Evolutionary conservation across 1,139 yeast species (phyloP), one percentile per base, ranked within the genome.

Genomic region (Scheffersomyces titani): DNA sequence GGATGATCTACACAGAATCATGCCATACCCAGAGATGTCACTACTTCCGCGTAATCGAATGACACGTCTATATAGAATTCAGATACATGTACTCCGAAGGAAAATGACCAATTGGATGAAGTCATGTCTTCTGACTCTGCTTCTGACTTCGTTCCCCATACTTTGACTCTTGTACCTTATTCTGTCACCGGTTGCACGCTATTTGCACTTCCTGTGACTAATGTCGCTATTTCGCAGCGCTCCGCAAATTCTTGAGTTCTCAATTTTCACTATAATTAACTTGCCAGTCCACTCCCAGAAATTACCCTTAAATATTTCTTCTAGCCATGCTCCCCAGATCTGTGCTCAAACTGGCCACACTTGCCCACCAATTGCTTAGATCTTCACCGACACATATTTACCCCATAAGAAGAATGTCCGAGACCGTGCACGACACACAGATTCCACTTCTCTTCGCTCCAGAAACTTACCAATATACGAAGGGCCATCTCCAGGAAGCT

Each of bases 401-500:
- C 4, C 40, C 40, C 7, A 5, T 30, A 30, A 30, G 40, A 30
- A 30, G 13, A 2, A 46, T 51, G 53, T 7, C 49, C 2, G 47
- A 51, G 30, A 51, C 9, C 57, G 24, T 46, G 49, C 49, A 46
- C 22, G 49, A 46, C 5, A 51, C 50, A 2, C 49, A 44, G 16
- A 19, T 57, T 54, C 76, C 77, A 40, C 68, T 77, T 51, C 76
- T 80, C 53, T 79, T 91, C 72, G 97, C 97, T 3, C 97, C 97
- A 20, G 84, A 88, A 63, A 92, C 98, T 0, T 90, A 90, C 65
- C 98, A 94, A 72, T 94, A 93, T 72, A 87, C 87, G 57, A 89
- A 90, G 69, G 85, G 80, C 50, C 80, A 83, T 19, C 76, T 94
- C 55, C 78, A 81, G 53, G 87, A 85, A 55, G 58, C 70, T 0